Base-by-base conservation (phyloP, 176 grass and related monocot species). In the Rhipidocladum racemiflorum region DNA sequence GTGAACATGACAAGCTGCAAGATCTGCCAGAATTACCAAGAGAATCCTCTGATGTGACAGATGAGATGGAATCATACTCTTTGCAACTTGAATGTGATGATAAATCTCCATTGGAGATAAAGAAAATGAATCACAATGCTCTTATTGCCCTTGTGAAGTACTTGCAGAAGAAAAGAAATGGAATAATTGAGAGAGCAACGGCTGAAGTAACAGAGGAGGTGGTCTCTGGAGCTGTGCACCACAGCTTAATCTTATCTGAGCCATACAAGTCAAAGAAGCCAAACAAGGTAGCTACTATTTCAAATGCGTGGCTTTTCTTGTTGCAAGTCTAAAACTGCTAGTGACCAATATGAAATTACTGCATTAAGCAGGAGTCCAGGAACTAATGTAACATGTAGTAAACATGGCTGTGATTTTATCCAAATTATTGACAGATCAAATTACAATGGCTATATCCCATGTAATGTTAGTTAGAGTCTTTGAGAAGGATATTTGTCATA, bases 161-260 rank as follows among this genome's bases (percentile, higher is more conserved):
- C 70, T 88, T 99, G 87, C 96, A 99, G 72, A 99, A 93, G 88
- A 99, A 91, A 89, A 89, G 96, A 90, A 89, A 83, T 83, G 85
- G 89, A n/a, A 89, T 93, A 84, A 88, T 99, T 75, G 96, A 95
- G 87, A 91, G 91, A 85, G 96, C 96, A 43, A 95, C 92, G 28
- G 91, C 91, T 85, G 96, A 99, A 85, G 89, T 99, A 80, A 99
- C 96, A 9, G 91, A 99, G 12, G 96, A 99, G 83, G 91, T 99
- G 25, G 96, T 97, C 70, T 94, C 89, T 84, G 90, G 90, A 86
- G 93, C 88, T 89, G 86, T 97, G 77, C 94, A 91, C 75, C 92
- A 97, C 68, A 92, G 92, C 51, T 88, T 94, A 78, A 74, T 79
- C 48, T 91, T 94, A 81, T 93, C 93, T 45, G 96, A 95, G 18